phyloP scores from a whole-genome alignment of 2,329 filamentous ascomycete genomes.

The Lecanicillium sp. region DNA sequence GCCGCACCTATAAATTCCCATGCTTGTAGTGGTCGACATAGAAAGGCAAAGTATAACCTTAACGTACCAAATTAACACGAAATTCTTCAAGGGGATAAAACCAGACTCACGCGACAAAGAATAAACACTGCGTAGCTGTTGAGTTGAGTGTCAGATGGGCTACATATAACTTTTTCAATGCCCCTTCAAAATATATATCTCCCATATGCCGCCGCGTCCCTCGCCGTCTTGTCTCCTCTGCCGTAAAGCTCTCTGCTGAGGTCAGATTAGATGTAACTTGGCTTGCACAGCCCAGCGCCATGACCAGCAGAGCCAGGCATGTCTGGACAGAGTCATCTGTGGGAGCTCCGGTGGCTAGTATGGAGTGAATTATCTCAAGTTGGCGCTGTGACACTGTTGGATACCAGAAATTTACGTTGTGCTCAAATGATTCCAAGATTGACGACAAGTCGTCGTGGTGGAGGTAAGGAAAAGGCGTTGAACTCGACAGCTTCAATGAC shows the following conservation, averaged over 20 bases:
- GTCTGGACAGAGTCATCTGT: conserved; percentile 27
- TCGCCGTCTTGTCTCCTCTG: conserved; percentile 21
- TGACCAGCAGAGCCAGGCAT: conserved; percentile 36
- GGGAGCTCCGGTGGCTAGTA: conserved; percentile 24
- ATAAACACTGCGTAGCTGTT: conserved; percentile 38
- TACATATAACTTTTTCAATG: conserved; percentile 35
- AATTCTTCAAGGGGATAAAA: neutral
- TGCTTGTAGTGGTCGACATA: conserved; percentile 40
- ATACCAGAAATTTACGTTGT: conserved; percentile 44
- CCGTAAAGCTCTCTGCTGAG: conserved; percentile 7
- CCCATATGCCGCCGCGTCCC: conserved; percentile 26
- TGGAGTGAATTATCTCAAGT: conserved; percentile 21
- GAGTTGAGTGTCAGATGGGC: conserved; percentile 38
- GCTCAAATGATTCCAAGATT: conserved; percentile 35
- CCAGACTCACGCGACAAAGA: conserved; percentile 40
- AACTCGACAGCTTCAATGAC: conserved; percentile 23
- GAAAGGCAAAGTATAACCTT: conserved; percentile 40
- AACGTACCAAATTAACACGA: no score
- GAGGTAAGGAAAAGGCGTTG: conserved; percentile 33
- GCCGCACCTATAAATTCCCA: conserved; percentile 43
- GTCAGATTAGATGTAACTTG: conserved; percentile 26
- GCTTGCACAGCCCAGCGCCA: conserved; percentile 39
- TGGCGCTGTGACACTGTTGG: conserved; percentile 36
- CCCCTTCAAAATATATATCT: conserved; percentile 36
- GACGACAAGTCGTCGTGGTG: conserved; percentile 30